Base-by-base conservation (phyloP, 1,284 basidiomycete genomes). In the Agaricales sp. region DNA sequence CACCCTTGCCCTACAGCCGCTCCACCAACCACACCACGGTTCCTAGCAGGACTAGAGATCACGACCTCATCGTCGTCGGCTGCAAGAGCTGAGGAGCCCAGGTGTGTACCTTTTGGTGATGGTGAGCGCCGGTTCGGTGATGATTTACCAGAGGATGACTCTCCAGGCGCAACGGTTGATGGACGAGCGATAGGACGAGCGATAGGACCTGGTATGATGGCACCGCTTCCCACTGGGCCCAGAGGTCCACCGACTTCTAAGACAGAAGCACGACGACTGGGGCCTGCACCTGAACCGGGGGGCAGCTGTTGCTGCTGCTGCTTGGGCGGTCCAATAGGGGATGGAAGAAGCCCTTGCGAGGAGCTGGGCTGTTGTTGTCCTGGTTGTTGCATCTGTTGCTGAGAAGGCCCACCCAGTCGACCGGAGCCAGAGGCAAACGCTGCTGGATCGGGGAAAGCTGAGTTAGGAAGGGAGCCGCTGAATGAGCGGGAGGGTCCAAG, bases 31-130 rank as follows among this genome's bases (percentile, higher is more conserved):
- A 64, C 61, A 22, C 68, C 65, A 30, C 73, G 67, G 26, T 20
- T 20, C 8, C 39, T n/a, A n/a, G 39, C 64, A 38, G 77, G 67
- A 16, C 68, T 67, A 6, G 69, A 66, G 13, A 67, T 61, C 12
- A 87, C 73, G n/a, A 87, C 81, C 57, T 87, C 86, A 59, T 88
- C 86, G 53, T 86, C 85, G 50, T 87, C 84, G 4, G 82, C 75
- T 2, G 78, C 75, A 37, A 88, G 70, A 13, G 86, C 84, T 6
- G 80, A 80, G n/a, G 83, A 86, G 13, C 86, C 85, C 6, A 85
- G 66, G n/a, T 79, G 19, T 20, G 39, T 66, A 43, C 78, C 77
- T 59, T 86, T 86, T 2, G 85, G 82, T 58, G 81, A 84, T 3
- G 83, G 82, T 21, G 82, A 80, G 6, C 83, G 73, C 35, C 76